Base-by-base conservation (phyloP, 257 asterid genomes). In the Perilla frutescens region DNA sequence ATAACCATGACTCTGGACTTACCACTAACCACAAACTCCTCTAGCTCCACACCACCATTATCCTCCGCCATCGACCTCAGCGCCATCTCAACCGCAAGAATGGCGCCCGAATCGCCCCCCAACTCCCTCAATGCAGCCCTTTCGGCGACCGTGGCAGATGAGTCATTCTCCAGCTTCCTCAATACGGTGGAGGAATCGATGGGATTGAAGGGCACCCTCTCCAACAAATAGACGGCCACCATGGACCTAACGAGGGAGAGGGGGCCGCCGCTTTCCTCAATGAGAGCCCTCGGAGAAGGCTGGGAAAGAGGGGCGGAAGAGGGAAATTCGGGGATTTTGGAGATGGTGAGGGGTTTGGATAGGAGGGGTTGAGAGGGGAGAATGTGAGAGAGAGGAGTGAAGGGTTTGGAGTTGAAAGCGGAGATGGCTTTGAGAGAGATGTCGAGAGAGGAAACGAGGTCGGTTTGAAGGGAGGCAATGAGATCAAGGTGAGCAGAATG, bases 151-250 rank as follows among this genome's bases (percentile, higher is more conserved):
- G 83, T 85, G 1, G 87, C 86, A 0, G 87, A 82, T 26, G 88
- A 69, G 81, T 91, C 96, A 60, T 89, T 94, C 89, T 94, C 97
- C 81, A 94, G 75, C 81, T 89, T 94, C 87, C 97, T 88, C 84
- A 86, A 73, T 66, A 91, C 85, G 6, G 96, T 85, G 0, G 96
- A 84, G 2, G 97, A 91, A 78, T 94, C 97, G 34, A 91, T 88
- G 3, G 97, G 81, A 43, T 49, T 81, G 39, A 90, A 91, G 20
- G 99, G 99, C 6, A 90, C 96, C 78, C 96, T 84, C 83, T 88
- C 93, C 43, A 90, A 49, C 90, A 94, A 80, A 77, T 93, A 94
- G 4, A 86, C 97, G 0, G 97, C 97, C 66, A 94, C 97, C 95
- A 91, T 87, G 1, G 97, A 84, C 89, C 97, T 75, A 3, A 91